phyloP scores from a whole-genome alignment of 495 filamentous ascomycete genomes.

The Hypoxylon lienhwacheense region DNA sequence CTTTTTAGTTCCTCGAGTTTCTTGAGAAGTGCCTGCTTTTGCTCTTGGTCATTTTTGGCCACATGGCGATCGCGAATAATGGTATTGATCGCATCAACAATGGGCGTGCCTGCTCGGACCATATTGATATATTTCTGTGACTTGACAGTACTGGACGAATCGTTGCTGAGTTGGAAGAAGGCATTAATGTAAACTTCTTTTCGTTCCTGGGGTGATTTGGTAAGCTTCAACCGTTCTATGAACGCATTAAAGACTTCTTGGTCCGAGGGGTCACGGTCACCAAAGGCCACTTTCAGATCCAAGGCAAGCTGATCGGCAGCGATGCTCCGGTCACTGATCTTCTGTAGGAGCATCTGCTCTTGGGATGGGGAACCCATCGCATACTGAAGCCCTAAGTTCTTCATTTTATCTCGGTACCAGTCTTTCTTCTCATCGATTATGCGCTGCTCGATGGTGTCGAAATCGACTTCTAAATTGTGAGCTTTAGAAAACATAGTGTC shows the following conservation, averaged over 20 bases:
- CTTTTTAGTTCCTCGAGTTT: slow-evolving; percentile 47
- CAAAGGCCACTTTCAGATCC: slow-evolving; percentile 32
- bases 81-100: slow-evolving; percentile 44
- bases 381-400: slow-evolving; percentile 36
- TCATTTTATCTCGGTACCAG: slow-evolving; percentile 48
- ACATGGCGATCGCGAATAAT: slow-evolving; percentile 44
- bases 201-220: slow-evolving; percentile 27
- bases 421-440: slow-evolving; percentile 47
- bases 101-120: slow-evolving; percentile 37
- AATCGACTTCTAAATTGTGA: slow-evolving; percentile 40
- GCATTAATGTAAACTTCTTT: slow-evolving; percentile 40
- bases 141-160: slow-evolving; percentile 22
- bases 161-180: slow-evolving; percentile 39
- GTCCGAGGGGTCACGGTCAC: slow-evolving; percentile 27
- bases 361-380: slow-evolving; percentile 27
- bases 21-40: slow-evolving; percentile 41
- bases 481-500: slow-evolving; percentile 45
- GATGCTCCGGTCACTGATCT: slow-evolving; percentile 33
- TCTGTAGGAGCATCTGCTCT: slow-evolving; percentile 33
- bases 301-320: slow-evolving; percentile 32
- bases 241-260: slow-evolving; percentile 34
- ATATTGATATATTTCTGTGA: slow-evolving; percentile 47
- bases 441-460: slow-evolving; percentile 44
- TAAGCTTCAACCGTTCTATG: slow-evolving; percentile 32
- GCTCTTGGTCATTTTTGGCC: slow-evolving; percentile 35